Evolutionary conservation across 768 basidiomycete genomes (phyloP).

Genomic region (Rhizopogon vinicolor): DNA sequence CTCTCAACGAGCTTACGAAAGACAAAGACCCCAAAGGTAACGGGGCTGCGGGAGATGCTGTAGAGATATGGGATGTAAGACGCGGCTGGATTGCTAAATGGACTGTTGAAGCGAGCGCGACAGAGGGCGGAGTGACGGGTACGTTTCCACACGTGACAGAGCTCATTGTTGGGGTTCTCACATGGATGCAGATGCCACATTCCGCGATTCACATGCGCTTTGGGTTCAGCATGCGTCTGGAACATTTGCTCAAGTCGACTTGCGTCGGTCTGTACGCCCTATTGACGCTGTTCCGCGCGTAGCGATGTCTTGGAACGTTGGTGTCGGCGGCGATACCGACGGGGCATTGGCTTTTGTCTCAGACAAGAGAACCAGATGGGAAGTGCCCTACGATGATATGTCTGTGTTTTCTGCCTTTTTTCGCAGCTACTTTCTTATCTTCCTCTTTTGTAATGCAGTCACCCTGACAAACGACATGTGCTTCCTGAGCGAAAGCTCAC

Average conservation of each 20-base stretch:
- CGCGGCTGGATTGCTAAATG: constrained; percentile 82
- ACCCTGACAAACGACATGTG: constrained; percentile 25
- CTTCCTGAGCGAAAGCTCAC: constrained; percentile 27
- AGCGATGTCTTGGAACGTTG: constrained; percentile 58
- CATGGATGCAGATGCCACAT: constrained; percentile 52
- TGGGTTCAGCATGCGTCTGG: constrained; percentile 76
- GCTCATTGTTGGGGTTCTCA: neutral
- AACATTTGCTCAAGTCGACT: constrained; percentile 73
- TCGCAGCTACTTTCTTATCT: neutral
- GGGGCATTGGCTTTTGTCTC: constrained; percentile 66
- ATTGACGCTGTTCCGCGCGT: constrained; percentile 64
- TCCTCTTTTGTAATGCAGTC: constrained; percentile 22
- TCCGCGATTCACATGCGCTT: constrained; percentile 65
- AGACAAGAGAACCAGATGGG: constrained; percentile 48
- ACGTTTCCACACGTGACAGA: constrained; percentile 11
- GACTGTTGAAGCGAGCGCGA: constrained; percentile 58
- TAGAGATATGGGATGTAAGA: constrained; percentile 87
- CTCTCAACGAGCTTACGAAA: constrained; percentile 10
- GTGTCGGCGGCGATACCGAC: constrained; percentile 17
- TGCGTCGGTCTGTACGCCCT: constrained; percentile 59
- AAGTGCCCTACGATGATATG: constrained; percentile 81
- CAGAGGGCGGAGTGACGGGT: constrained; percentile 78
- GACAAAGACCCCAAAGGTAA: constrained; percentile 11
- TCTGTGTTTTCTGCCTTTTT: constrained; percentile 28
- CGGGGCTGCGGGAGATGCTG: constrained; percentile 41